Conservation (phyloP, 306 rosid species). For the Trifolium subterraneum region DNA sequence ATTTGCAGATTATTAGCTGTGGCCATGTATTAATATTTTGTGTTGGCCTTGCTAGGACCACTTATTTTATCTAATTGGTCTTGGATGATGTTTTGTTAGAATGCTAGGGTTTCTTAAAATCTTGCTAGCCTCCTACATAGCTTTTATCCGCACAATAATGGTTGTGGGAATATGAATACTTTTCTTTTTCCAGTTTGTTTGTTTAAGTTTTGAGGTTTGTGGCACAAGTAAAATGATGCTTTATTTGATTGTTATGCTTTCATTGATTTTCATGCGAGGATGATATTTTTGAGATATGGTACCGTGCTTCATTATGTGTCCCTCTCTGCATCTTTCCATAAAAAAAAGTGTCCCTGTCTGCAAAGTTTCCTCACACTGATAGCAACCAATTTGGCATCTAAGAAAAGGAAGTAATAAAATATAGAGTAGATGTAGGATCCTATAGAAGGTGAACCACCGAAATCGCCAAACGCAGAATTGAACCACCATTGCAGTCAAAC, state of each 20-base stretch:
- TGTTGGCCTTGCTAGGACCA: not conserved
- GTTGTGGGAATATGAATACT: not conserved
- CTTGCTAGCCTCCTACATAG: not conserved
- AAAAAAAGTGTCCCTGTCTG: too few species aligned
- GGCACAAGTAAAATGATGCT: conserved; percentile 10
- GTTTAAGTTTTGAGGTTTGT: not conserved
- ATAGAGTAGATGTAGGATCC: too few species aligned
- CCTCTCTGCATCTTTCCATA: too few species aligned
- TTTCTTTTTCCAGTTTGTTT: not conserved
- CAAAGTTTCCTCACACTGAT: too few species aligned
- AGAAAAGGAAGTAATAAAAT: too few species aligned
- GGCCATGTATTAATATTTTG: not conserved
- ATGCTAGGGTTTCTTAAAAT: conserved; percentile 25
- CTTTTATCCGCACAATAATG: not conserved
- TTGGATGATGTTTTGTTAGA: conserved; percentile 22
- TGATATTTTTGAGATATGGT: conserved; percentile 1
- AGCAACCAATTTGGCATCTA: too few species aligned
- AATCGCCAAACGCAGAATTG: too few species aligned
- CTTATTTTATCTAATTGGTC: not conserved
- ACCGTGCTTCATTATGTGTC: conserved; percentile 7
- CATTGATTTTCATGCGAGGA: not conserved
- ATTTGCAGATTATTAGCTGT: conserved; percentile 1
- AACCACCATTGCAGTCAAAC: too few species aligned
- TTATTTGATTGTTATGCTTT: conserved; percentile 5
- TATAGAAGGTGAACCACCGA: too few species aligned